These are phyloP conservation scores for Fusarium sarcochroum DNA, from an alignment of 2,329 filamentous ascomycete species.

Conservation along the genomic window DNA sequence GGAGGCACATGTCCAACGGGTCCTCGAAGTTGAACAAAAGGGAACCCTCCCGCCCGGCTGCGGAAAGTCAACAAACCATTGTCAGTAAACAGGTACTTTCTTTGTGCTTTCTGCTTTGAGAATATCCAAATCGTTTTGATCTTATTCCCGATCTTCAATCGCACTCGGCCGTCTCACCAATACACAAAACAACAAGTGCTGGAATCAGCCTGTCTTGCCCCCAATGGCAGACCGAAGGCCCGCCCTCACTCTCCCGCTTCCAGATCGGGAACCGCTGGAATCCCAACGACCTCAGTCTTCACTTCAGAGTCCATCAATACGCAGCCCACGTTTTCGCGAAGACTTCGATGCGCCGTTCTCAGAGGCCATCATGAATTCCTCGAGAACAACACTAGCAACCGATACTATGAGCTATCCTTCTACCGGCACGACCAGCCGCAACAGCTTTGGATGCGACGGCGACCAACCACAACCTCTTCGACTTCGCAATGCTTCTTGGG, in stretches of 20 bases:
- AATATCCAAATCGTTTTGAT: not conserved
- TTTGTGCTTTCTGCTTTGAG: constrained; percentile 11
- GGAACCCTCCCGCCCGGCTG: constrained; percentile 29
- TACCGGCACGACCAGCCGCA: constrained; percentile 39
- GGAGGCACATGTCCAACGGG: constrained; percentile 41
- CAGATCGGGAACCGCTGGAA: constrained; percentile 38
- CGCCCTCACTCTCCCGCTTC: constrained; percentile 49
- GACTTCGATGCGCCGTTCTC: constrained; percentile 58
- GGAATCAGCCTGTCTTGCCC: constrained; percentile 33
- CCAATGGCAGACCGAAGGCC: constrained; percentile 50
- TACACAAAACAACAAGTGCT: constrained; percentile 10
- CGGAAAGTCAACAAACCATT: constrained; percentile 35
- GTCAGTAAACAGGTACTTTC: constrained; percentile 12
- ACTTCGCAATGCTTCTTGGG: constrained; percentile 48
- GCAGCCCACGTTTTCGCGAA: constrained; percentile 55
- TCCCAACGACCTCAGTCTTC: constrained; percentile 40
- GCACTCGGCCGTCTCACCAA: not conserved
- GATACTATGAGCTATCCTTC: constrained; percentile 48
- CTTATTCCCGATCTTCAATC: constrained; percentile 10
- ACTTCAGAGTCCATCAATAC: constrained; percentile 40
- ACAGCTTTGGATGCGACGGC: constrained; percentile 48
- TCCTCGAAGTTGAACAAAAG: constrained; percentile 35
- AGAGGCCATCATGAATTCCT: constrained; percentile 53
- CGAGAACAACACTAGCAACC: constrained; percentile 48
- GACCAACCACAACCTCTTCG: constrained; percentile 41